Evolutionary conservation across 257 asterid species (phyloP), one percentile per base, ranked within the genome.

Genomic region (Gentiana macrophylla): DNA sequence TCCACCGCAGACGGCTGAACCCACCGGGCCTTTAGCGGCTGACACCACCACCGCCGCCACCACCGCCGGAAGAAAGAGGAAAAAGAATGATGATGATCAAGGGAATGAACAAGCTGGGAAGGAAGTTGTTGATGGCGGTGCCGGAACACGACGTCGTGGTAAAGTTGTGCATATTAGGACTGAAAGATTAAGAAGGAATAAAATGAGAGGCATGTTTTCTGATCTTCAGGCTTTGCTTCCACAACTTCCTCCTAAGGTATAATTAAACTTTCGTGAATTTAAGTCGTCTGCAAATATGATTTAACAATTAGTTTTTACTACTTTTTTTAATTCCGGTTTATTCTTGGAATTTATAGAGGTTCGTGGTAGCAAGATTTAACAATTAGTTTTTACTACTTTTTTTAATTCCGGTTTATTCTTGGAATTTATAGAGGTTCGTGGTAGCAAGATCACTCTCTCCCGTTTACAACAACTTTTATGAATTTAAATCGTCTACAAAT

Each of bases 131-230:
- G 66, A 62, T 15, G 79, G 64, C 43, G 83, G 67, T 55, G 55
- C 74, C 1, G 94, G 84, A 48, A 24, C 24, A 24, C 24, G 24
- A 24, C 24, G 24, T 24, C 24, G 89, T 82, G 46, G 91, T 82
- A 4, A 41, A 41, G 73, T 13, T 80, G 24, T 24, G 71, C 96
- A 82, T 49, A 82, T 76, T 67, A 77, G 78, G 86, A 90, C 94
- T 0, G 94, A 86, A 70, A 86, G 96, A 57, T 92, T 86, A 62
- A 79, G 95, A 61, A 84, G 96, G 64, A 90, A 86, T 72, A 90
- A 79, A 84, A 90, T 90, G 96, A 71, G 89, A 52, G 73, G 71
- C 70, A 77, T 79, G 89, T 90, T 86, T 56, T 54, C 78, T 5
- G 81, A 53, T 72, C 96, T 90, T 59, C 96, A 82, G 63, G 78